Evolutionary conservation across 495 filamentous ascomycete genomes (phyloP).

Genomic region (Lasiosphaeria hispida): DNA sequence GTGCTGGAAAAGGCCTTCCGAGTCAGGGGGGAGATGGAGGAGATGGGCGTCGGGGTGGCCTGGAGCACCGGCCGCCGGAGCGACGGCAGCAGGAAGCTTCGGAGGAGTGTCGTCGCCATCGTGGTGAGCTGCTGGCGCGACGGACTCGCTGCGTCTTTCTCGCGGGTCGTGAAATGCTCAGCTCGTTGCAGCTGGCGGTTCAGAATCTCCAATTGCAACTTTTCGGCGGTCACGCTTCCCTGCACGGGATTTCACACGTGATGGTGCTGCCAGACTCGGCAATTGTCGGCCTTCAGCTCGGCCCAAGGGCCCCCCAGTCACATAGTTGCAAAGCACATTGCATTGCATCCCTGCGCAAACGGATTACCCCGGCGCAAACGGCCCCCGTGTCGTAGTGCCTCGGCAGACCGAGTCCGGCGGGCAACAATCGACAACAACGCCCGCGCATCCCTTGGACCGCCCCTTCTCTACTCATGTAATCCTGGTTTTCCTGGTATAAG

Average conservation of each 20-base stretch:
- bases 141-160: slow-evolving; percentile 2
- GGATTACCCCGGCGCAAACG: neutral
- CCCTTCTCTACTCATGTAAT: slow-evolving; percentile 7
- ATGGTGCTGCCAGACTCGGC: slow-evolving; percentile 21
- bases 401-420: neutral
- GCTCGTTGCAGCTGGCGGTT: neutral
- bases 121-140: slow-evolving; percentile 15
- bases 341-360: slow-evolving; percentile 1
- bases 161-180: neutral
- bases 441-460: slow-evolving; percentile 15
- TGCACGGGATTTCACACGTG: slow-evolving; percentile 17
- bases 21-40: slow-evolving; percentile 3
- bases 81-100: slow-evolving; percentile 26
- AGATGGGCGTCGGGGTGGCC: neutral
- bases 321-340: slow-evolving; percentile 2
- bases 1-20: slow-evolving; percentile 49
- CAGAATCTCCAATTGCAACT: slow-evolving; percentile 3
- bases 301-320: neutral
- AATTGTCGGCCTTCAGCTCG: slow-evolving; percentile 17
- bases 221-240: slow-evolving; percentile 21
- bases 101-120: slow-evolving; percentile 32
- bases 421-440: neutral
- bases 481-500: neutral
- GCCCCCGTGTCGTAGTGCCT: slow-evolving; percentile 2
- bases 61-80: slow-evolving; percentile 24